Percentiles rank a stretch among this genome's conserved stretches.
These are phyloP conservation scores for Colletotrichum sp. DNA, from an alignment of 2,329 filamentous ascomycete species.

Conservation along the genomic window DNA sequence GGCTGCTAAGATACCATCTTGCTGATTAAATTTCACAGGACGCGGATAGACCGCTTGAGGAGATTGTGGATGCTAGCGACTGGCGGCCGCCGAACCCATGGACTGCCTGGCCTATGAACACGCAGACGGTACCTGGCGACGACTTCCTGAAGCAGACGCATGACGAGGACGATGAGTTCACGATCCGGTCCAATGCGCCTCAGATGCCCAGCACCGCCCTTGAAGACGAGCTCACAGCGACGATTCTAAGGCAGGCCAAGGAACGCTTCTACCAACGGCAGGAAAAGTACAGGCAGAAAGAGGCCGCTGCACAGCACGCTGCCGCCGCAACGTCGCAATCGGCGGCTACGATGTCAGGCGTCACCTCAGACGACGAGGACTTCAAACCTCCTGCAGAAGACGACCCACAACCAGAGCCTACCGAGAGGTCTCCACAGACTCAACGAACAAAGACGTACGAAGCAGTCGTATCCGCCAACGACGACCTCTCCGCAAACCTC, in stretches of 20 bases:
- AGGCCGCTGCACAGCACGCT: background rate
- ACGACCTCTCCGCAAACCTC: conserved; percentile 68
- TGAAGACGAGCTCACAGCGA: conserved; percentile 72
- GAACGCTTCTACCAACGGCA: conserved; percentile 59
- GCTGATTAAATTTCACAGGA: background rate
- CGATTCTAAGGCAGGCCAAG: conserved; percentile 71
- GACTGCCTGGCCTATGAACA: conserved; percentile 84
- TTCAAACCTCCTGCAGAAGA: background rate
- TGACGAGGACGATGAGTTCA: conserved; percentile 57
- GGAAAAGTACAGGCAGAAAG: background rate
- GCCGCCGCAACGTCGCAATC: background rate
- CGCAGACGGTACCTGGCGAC: conserved; percentile 63
- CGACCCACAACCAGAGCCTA: background rate
- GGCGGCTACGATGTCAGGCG: background rate
- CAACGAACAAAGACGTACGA: conserved; percentile 33
- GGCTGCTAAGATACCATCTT: too few relatives aligned
- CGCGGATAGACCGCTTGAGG: background rate
- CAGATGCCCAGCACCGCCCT: conserved; percentile 64
- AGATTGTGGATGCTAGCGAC: conserved; percentile 30
- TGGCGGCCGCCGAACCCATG: conserved; percentile 67
- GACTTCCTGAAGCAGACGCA: conserved; percentile 52
- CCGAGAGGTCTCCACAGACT: background rate
- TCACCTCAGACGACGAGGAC: background rate
- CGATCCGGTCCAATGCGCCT: conserved; percentile 48
- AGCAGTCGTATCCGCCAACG: conserved; percentile 71